A percentile compares a stretch with the other conserved stretches of the same genome.
Evolutionary conservation across 257 asterid species (phyloP).

Genomic region (Petunia secreta): DNA sequence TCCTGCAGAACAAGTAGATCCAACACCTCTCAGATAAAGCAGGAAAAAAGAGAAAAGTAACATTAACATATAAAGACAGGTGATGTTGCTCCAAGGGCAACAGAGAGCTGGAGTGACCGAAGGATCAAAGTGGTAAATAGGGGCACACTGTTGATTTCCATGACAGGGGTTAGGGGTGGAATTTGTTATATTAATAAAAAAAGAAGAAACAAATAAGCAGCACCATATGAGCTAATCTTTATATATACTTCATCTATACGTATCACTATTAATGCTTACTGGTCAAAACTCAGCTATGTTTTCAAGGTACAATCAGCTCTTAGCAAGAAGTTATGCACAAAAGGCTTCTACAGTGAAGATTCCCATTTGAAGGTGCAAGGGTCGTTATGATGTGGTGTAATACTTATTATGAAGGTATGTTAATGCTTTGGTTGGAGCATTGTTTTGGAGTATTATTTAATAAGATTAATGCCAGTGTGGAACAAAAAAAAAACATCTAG

Average conservation of each 20-base stretch:
- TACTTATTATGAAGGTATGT: not conserved
- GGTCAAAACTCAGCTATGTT: not conserved
- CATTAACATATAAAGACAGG: not conserved
- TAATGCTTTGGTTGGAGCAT: not conserved
- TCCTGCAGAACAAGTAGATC: conserved; percentile 36
- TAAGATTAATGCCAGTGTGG: not conserved
- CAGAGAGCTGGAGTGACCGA: not conserved
- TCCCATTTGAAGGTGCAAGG: not conserved
- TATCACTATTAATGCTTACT: not conserved
- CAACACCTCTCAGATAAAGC: conserved; percentile 30
- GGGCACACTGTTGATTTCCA: not conserved
- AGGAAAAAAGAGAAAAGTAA: not conserved
- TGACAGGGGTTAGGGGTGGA: not conserved
- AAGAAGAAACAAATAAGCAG: not conserved
- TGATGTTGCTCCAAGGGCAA: not conserved
- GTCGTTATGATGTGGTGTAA: not conserved
- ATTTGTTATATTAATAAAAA: too few species aligned
- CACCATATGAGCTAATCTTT: not conserved
- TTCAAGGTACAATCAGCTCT: not conserved
- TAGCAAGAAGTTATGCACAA: not conserved
- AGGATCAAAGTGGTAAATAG: not conserved
- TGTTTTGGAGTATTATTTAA: not conserved
- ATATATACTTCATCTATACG: not conserved
- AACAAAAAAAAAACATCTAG: too few species aligned
- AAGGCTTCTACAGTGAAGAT: not conserved